Evolutionary conservation across 176 grass and related monocot species (phyloP), one percentile per base, ranked within the genome.

Genomic region (Canna indica): DNA sequence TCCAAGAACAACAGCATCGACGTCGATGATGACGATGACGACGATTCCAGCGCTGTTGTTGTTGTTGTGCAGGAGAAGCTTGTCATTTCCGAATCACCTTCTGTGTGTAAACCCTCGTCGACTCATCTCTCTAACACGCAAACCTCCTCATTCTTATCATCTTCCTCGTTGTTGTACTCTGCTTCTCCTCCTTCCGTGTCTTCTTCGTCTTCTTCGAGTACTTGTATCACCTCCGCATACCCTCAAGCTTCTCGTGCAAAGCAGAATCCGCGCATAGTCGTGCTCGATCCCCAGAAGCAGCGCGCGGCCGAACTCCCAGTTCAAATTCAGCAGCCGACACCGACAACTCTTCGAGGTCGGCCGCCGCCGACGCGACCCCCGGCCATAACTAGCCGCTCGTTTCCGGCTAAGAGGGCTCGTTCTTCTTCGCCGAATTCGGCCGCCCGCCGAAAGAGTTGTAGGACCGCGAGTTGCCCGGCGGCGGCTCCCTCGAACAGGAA

Each of bases 61-160:
- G 59, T 58, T 5, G n/a, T 12, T 9, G 53, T 62, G 63, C 34
- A 66, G 39, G 63, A 66, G 34, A 66, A 66, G 63, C 63, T 66
- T 18, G 35, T 66, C 18, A 39, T 66, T 20, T 66, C 34, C 7
- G 33, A 41, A 29, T 24, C 63, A 1, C 7, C 20, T 22, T 5
- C 35, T 62, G 26, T n/a, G 10, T 16, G 7, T 14, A 8, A 66
- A 66, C 63, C 39, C 34, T 13, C 20, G 8, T 25, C 2, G n/a
- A 11, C 15, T 33, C 34, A 41, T 66, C 20, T 66, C 35, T 38
- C 63, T 9, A 24, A 66, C 9, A 25, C 63, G 20, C 63, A 39
- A 10, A 41, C 63, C 12, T 66, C 63, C 18, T 13, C 63, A 9
- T 35, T 31, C 7, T 66, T 31, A 32, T 38, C 62, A 1, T 36